Conservation (phyloP, 192 early-diverging fungal species). For the Chytriomyces confervae region DNA sequence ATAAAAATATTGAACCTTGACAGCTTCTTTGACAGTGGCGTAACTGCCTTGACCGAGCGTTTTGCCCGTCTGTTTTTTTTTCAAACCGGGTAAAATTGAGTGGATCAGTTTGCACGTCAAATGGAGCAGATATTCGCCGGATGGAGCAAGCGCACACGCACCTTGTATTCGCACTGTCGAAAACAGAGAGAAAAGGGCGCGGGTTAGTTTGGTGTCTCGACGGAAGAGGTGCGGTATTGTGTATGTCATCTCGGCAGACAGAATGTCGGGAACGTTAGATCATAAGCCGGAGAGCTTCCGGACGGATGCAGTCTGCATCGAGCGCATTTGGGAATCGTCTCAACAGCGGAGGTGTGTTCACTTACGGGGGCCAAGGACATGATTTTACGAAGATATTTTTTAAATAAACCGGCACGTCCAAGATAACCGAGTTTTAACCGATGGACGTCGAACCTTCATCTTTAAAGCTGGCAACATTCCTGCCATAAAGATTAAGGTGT, state of each 20-base stretch:
- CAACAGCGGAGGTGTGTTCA: neutral
- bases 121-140: conserved; percentile 13
- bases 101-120: neutral
- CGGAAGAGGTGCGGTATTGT: neutral
- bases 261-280: neutral
- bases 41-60: conserved; percentile 58
- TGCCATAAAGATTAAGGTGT: too few species aligned
- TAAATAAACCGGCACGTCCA: neutral
- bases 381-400: neutral
- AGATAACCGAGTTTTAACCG: neutral
- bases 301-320: neutral
- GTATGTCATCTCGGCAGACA: neutral
- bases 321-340: neutral
- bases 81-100: neutral
- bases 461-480: too few species aligned
- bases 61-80: conserved; percentile 50
- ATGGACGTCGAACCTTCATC: too few species aligned
- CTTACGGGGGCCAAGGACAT: conserved; percentile 28
- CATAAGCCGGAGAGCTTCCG: neutral
- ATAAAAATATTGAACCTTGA: conserved; percentile 38
- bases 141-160: neutral
- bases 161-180: neutral
- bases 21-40: conserved; percentile 59
- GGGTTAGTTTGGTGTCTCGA: neutral
- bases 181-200: neutral